These are phyloP conservation scores for Bjerkandera adusta DNA, from an alignment of 1,284 basidiomycete species.

Conservation along the genomic window DNA sequence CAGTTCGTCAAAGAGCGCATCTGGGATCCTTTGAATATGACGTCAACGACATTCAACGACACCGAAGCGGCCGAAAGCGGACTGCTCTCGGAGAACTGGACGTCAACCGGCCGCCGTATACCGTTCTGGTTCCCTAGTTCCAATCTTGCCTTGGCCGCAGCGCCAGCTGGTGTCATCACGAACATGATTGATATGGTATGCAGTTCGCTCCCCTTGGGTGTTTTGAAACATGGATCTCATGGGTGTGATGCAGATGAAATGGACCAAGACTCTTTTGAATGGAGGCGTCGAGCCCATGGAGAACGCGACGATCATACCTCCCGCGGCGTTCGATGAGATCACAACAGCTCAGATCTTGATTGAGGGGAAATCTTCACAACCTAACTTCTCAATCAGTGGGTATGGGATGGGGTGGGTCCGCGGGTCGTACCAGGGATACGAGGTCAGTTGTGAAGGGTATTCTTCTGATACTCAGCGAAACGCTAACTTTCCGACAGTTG, in stretches of 20 bases:
- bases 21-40: slow-evolving; percentile 43
- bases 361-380: background rate
- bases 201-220: too few relatives aligned
- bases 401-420: slow-evolving; percentile 44
- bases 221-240: background rate
- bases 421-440: slow-evolving; percentile 39
- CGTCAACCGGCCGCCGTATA: slow-evolving; percentile 20
- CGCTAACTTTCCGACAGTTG: slow-evolving; percentile 19
- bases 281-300: slow-evolving; percentile 40
- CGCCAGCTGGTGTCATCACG: slow-evolving; percentile 41
- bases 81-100: slow-evolving; percentile 33
- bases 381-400: slow-evolving; percentile 22
- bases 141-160: slow-evolving; percentile 28
- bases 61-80: slow-evolving; percentile 34
- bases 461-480: background rate
- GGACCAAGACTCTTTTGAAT: slow-evolving; percentile 43
- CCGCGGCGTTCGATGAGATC: slow-evolving; percentile 34
- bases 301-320: slow-evolving; percentile 39
- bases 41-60: slow-evolving; percentile 40
- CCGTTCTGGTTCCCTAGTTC: slow-evolving; percentile 21
- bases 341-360: slow-evolving; percentile 32
- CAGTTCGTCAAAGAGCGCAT: slow-evolving; percentile 40
- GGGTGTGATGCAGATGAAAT: slow-evolving; percentile 32
- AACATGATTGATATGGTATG: slow-evolving; percentile 26
- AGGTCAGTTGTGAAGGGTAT: slow-evolving; percentile 21